Evolutionary conservation across 1,139 yeast genomes (phyloP), one percentile per base, ranked within the genome.

Genomic region (Nadsonia starkeyi-henricii): DNA sequence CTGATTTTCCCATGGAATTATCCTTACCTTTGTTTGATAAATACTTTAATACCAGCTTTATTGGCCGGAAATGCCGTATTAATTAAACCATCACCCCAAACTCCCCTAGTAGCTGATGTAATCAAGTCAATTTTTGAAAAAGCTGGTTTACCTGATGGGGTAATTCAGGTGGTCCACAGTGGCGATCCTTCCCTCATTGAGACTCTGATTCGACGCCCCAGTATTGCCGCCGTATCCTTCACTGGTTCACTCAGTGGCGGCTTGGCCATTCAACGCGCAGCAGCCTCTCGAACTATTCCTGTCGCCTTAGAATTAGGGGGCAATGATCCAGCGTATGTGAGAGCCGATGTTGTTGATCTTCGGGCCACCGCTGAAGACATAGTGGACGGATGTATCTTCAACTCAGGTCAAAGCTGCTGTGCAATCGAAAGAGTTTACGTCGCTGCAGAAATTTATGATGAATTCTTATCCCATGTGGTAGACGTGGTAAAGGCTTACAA

Each of bases 251-350:
- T 93, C 28, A 80, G 79, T 26, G 83, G 88, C 51, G 95, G 95
- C 58, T 74, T 81, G 61, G 74, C 73, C 54, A 82, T 85, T 53
- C 81, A 81, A 78, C 76, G 75, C 69, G 78, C 81, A 56, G 84
- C 86, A 52, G 81, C 85, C 30, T 45, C 77, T 72, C 62, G 78
- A 45, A 61, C 85, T 61, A 85, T 85, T 67, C 85, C 85, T 60
- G 81, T 84, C 46, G 83, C 91, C 39, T 73, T 89, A 58, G 97
- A 88, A 68, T 81, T 94, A 60, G 97, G 97, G 55, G 96, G 96
- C 52, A 88, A 88, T 88, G 57, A 75, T 77, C 64, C 74, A 77
- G 62, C 78, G 74, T 51, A 81, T 81, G 69, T 81, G 67, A 46
- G 96, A 76, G 84, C 86, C 21, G 89, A 88, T 61, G 65, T 86